Evolutionary conservation across 306 rosid species (phyloP), one percentile per base, ranked within the genome.

Genomic region (Pterocarpus macrocarpus): DNA sequence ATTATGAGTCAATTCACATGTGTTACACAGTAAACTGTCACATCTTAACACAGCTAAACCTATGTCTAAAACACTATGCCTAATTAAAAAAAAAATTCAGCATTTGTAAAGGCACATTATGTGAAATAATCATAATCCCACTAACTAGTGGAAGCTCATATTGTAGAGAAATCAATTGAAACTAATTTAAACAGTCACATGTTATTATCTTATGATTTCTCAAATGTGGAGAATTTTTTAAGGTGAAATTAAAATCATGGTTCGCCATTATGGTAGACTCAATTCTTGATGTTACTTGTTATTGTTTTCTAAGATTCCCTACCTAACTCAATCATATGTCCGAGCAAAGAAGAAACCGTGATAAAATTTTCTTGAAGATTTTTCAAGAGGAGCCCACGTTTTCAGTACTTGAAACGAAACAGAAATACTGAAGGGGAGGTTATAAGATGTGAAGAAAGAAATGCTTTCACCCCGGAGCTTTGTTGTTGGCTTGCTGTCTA

Each of bases 401-500:
- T 16, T 59, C 64, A 59, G 7, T 15, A 6, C 62, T 43, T 44
- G 34, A 75, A 75, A 30, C 64, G 32, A 12, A 75, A 44, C 8
- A 44, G 0, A 44, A 33, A 44, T 59, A 28, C 34, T 28, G 11
- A 17, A 12, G 1, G 8, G 7, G 10, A 5, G 32, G 30, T 1
- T 6, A 33, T 3, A 13, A 61, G 13, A 32, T 32, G 35, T n/a
- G 55, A 53, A 52, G 52, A 8, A 35, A 50, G 12, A 3, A 47
- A 47, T 47, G 8, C 2, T 10, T 50, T 50, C 22, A 33, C 78
- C 11, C 14, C 56, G 9, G 36, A 15, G 65, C 47, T 52, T 38
- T 53, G 66, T 76, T 33, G 30, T 38, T 77, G 74, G 17, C 36
- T 17, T 22, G 64, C 69, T 59, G 55, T 52, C 57, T 69, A 15